These are phyloP conservation scores for Penicillium sp. DNA, from an alignment of 2,329 filamentous ascomycete species.

Conservation along the genomic window DNA sequence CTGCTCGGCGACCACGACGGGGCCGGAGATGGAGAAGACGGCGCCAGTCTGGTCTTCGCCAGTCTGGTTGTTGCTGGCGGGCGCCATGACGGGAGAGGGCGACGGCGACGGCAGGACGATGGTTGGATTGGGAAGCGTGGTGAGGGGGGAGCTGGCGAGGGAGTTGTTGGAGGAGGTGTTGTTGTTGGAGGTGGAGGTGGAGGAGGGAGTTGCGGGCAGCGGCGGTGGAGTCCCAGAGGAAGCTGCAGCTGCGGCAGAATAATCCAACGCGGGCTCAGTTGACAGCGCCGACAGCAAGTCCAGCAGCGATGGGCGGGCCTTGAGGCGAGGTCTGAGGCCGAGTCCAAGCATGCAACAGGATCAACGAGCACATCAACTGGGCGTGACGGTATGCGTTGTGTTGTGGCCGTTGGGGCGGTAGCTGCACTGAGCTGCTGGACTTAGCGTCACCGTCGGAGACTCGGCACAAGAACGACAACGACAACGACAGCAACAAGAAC, in stretches of 20 bases:
- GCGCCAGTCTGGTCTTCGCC: slow-evolving; percentile 57
- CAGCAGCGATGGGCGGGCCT: slow-evolving; percentile 58
- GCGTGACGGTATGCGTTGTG: neutral
- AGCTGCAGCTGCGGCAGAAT: slow-evolving; percentile 22
- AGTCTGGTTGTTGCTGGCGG: slow-evolving; percentile 43
- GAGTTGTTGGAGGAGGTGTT: neutral
- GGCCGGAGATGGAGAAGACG: slow-evolving; percentile 72
- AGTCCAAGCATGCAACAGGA: slow-evolving; percentile 50
- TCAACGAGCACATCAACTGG: neutral
- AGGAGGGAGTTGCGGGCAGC: slow-evolving; percentile 30
- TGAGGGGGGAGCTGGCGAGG: neutral
- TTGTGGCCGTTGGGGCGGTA: neutral
- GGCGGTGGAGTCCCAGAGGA: slow-evolving; percentile 39
- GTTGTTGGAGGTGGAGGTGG: neutral
- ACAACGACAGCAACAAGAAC: too few relatives aligned
- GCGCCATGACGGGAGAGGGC: slow-evolving; percentile 37
- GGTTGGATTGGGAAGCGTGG: neutral
- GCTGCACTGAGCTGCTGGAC: neutral
- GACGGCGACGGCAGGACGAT: slow-evolving; percentile 2
- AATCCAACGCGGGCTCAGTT: slow-evolving; percentile 19
- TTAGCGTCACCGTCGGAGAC: too few relatives aligned
- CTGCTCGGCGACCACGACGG: slow-evolving; percentile 94
- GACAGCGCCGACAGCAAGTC: slow-evolving; percentile 55
- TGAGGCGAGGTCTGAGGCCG: slow-evolving; percentile 49
- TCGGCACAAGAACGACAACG: too few relatives aligned